These are phyloP conservation scores for Leucogyrophana mollusca DNA, from an alignment of 768 basidiomycete genomes.

Conservation along the genomic window DNA sequence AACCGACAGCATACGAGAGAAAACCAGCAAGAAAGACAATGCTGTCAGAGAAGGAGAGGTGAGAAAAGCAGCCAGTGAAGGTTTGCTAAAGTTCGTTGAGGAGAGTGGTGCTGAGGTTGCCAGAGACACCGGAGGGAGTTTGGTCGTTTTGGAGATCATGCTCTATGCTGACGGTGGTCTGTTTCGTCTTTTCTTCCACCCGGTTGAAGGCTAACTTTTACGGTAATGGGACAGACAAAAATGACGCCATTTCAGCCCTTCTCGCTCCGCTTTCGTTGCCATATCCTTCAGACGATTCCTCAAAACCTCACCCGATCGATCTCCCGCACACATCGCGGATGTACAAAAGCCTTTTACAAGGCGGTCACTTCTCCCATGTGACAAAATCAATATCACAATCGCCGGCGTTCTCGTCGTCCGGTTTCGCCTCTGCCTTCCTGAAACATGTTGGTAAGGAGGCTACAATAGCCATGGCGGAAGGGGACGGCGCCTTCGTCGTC, in stretches of 20 bases:
- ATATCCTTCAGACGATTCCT: conserved; percentile 53
- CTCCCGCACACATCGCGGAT: conserved; percentile 79
- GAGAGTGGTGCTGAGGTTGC: conserved; percentile 60
- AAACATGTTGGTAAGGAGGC: conserved; percentile 50
- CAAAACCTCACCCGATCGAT: conserved; percentile 68
- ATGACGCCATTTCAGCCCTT: conserved; percentile 57
- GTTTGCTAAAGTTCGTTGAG: conserved; percentile 68
- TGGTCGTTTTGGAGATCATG: conserved; percentile 81
- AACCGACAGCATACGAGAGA: conserved; percentile 63
- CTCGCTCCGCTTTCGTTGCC: conserved; percentile 52
- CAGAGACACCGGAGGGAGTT: conserved; percentile 75
- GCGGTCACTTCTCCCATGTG: conserved; percentile 79
- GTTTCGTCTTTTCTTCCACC: conserved; percentile 19
- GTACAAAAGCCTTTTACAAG: conserved; percentile 88
- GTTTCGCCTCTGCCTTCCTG: conserved; percentile 62
- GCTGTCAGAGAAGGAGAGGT: conserved; percentile 67
- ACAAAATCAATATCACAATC: conserved; percentile 53
- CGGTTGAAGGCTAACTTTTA: neutral
- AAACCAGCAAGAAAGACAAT: conserved; percentile 84
- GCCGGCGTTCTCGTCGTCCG: conserved; percentile 51
- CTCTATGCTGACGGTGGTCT: conserved; percentile 82
- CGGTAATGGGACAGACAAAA: conserved; percentile 56
- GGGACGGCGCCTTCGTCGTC: conserved; percentile 73
- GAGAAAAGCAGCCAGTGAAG: conserved; percentile 68
- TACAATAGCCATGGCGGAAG: conserved; percentile 52